Evolutionary conservation across 768 basidiomycete genomes (phyloP).

Genomic region (Exidia glandulosa): DNA sequence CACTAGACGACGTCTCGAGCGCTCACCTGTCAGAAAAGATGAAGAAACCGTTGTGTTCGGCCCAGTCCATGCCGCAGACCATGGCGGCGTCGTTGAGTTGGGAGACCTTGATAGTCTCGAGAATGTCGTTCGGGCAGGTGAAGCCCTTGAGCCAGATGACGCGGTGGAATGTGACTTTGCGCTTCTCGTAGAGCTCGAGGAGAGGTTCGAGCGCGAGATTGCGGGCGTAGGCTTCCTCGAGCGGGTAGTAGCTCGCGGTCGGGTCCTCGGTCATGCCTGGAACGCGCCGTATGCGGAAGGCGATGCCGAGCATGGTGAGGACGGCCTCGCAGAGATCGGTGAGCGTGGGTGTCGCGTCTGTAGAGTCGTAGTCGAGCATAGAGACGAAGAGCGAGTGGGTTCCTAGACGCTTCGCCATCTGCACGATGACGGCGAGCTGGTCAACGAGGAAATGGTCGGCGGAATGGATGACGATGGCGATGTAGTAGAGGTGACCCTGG

Average conservation of each 20-base stretch:
- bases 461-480: constrained; percentile 92
- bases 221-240: constrained; percentile 89
- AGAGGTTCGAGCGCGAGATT: constrained; percentile 90
- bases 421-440: constrained; percentile 95
- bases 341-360: constrained; percentile 89
- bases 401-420: constrained; percentile 85
- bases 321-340: constrained; percentile 94
- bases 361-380: constrained; percentile 94
- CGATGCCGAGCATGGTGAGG: constrained; percentile 82
- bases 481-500: constrained; percentile 80
- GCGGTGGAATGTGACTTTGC: constrained; percentile 74
- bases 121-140: constrained; percentile 95
- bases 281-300: constrained; percentile 86
- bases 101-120: constrained; percentile 90
- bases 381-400: constrained; percentile 89
- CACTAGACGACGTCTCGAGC: constrained; percentile 30
- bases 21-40: constrained; percentile 98
- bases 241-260: constrained; percentile 81
- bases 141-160: constrained; percentile 99
- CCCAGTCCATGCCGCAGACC: constrained; percentile 99
- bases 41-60: constrained; percentile 93
- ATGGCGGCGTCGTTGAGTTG: constrained; percentile 87
- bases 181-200: constrained; percentile 62
- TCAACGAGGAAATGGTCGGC: constrained; percentile 99
- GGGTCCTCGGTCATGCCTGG: constrained; percentile 88